phyloP scores from a whole-genome alignment of 345 rosid genomes.

The Eucalyptus regnans region DNA sequence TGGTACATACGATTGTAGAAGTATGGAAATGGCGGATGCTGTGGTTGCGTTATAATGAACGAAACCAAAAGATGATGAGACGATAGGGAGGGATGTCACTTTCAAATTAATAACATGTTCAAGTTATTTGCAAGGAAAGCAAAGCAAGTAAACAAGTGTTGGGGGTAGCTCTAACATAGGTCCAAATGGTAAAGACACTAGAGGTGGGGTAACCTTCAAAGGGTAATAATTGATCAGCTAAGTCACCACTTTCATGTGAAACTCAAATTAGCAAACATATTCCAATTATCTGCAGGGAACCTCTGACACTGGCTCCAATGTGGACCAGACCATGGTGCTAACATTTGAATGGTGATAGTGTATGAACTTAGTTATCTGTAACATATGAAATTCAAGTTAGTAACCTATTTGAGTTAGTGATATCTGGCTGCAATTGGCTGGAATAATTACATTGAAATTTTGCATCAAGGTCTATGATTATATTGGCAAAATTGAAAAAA shows the following conservation, averaged over 20 bases:
- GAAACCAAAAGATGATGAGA: not conserved
- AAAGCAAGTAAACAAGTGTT: not conserved
- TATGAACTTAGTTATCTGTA: not conserved
- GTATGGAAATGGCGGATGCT: not conserved
- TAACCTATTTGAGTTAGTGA: not conserved
- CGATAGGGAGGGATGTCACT: not conserved
- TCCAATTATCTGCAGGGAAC: not conserved
- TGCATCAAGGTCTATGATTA: not conserved
- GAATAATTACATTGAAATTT: not conserved
- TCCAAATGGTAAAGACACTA: not conserved
- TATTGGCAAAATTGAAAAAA: not conserved
- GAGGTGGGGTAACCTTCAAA: not conserved
- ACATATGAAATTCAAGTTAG: not conserved
- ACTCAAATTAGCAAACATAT: not conserved
- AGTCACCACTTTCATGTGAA: not conserved
- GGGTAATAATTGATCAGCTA: not conserved
- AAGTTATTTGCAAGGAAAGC: not conserved
- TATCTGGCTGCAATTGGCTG: not conserved
- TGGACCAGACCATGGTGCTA: not conserved
- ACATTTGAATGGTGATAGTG: not conserved
- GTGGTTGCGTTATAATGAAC: not conserved
- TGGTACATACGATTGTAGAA: not conserved
- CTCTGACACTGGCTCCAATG: not conserved
- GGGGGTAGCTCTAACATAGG: not conserved
- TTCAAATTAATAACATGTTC: not conserved